Evolutionary conservation across 1,284 basidiomycete species (phyloP), one percentile per base, ranked within the genome.

Genomic region (Ustilago lituana): DNA sequence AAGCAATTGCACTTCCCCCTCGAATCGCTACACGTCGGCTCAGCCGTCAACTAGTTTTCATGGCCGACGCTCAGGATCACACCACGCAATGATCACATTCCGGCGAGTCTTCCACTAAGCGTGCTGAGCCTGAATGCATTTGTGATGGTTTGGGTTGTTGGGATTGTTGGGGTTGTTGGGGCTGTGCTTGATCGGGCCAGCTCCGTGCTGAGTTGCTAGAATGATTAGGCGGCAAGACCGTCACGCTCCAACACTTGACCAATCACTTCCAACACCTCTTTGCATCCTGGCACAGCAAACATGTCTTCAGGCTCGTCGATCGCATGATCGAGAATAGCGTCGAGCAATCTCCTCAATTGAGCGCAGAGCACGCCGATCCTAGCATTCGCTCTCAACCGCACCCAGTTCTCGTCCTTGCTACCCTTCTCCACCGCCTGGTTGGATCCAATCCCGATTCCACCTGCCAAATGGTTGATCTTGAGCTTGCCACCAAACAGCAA

Each of bases 311-410:
- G 60, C 9, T 54, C 43, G 23, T 62, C 53, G 26, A 68, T 65
- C 20, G 54, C 62, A 15, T 53, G 56, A 26, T 65, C 65, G 26
- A 63, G 51, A 32, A 70, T 56, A 9, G 53, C 43, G 41, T 55
- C 75, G 8, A 59, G 22, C 35, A 69, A 50, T 14, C 26, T 76
- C 57, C 93, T 85, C n/a, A 96, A 84, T 76, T 94, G 92, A 69
- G 94, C 94, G 35, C 92, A 91, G 24, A 96, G 85, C 9, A 94
- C 89, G 1, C 92, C 94, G 39, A 96, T 95, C 6, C 93, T 86
- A 15, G 93, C 91, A 86, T 89, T 91, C 0, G 93, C 92, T 55
- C 87, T 88, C 71, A 97, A 80, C 77, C 87, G 89, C 65, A 96
- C 85, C 73, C 82, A 80, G 0, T 84, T 84, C 45, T 86, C 74